A percentile compares a stretch with the other conserved stretches of the same genome.
These are phyloP conservation scores for Ustilago loliicola DNA, from an alignment of 1,284 basidiomycete genomes.

Conservation along the genomic window DNA sequence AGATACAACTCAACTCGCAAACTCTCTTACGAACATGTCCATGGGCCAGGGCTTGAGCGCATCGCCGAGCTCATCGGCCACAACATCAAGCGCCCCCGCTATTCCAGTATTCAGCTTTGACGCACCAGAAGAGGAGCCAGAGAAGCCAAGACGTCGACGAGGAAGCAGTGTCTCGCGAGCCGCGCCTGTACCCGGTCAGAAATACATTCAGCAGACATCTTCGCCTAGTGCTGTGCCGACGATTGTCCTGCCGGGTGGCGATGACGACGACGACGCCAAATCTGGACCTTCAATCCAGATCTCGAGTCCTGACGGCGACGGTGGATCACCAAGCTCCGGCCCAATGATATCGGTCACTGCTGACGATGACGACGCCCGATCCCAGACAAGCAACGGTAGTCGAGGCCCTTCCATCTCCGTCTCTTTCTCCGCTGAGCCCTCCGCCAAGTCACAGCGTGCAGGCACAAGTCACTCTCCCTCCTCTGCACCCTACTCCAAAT, in stretches of 20 bases:
- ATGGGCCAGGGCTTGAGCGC: slow-evolving; percentile 4
- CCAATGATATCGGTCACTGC: slow-evolving; percentile 37
- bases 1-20: slow-evolving; percentile 21
- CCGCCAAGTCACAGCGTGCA: slow-evolving; percentile 48
- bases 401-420: slow-evolving; percentile 46
- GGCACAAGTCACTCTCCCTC: slow-evolving; percentile 37
- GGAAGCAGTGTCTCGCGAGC: slow-evolving; percentile 52
- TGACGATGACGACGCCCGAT: slow-evolving; percentile 45
- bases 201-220: slow-evolving; percentile 26
- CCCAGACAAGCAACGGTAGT: slow-evolving; percentile 43
- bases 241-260: slow-evolving; percentile 49
- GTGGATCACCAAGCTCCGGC: slow-evolving; percentile 3
- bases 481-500: background rate
- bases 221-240: slow-evolving; percentile 29
- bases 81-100: background rate
- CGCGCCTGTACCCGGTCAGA: slow-evolving; percentile 24
- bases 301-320: slow-evolving; percentile 38
- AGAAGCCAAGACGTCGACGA: slow-evolving; percentile 49
- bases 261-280: slow-evolving; percentile 20
- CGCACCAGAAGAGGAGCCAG: slow-evolving; percentile 36
- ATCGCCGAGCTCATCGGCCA: background rate
- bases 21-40: slow-evolving; percentile 32
- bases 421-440: slow-evolving; percentile 46
- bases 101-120: slow-evolving; percentile 39
- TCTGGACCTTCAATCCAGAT: slow-evolving; percentile 43